These are phyloP conservation scores for Hymenotorrendiella dingleyae DNA, from an alignment of 2,329 filamentous ascomycete species.

Conservation along the genomic window DNA sequence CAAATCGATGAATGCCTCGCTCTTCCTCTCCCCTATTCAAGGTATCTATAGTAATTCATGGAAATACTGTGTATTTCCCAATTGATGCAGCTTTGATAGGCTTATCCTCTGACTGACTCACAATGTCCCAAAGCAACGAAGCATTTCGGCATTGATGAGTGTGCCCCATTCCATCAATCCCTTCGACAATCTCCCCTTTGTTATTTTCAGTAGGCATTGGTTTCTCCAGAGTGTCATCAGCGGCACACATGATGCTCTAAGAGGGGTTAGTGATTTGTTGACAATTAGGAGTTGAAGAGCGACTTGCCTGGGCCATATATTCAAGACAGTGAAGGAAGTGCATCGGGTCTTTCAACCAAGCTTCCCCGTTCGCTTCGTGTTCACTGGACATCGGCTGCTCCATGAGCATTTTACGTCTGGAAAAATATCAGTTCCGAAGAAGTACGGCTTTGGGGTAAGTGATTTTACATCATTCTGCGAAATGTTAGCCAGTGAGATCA, in stretches of 20 bases:
- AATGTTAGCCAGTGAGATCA: too few relatives aligned
- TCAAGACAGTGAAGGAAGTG: constrained; percentile 1
- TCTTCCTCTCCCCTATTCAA: too few relatives aligned
- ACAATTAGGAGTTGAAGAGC: neutral
- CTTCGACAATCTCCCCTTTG: neutral
- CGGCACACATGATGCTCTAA: constrained; percentile 1
- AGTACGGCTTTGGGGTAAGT: too few relatives aligned
- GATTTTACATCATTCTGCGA: too few relatives aligned
- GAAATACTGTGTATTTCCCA: neutral
- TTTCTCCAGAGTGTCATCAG: constrained; percentile 2
- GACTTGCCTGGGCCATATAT: neutral
- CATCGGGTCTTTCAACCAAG: neutral
- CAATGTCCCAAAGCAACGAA: neutral
- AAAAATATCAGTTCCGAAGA: too few relatives aligned
- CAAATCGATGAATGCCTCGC: too few relatives aligned
- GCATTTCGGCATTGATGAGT: constrained; percentile 2
- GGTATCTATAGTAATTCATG: too few relatives aligned
- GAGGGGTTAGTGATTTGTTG: neutral
- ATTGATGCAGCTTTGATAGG: neutral
- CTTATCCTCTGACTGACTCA: neutral
- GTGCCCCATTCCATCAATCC: constrained; percentile 1
- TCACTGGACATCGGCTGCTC: neutral
- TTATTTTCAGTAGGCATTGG: neutral
- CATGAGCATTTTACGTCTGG: neutral
- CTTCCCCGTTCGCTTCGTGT: neutral